Evolutionary conservation across 176 grass and related monocot genomes (phyloP), one percentile per base, ranked within the genome.

Genomic region (Triticum monococcum): DNA sequence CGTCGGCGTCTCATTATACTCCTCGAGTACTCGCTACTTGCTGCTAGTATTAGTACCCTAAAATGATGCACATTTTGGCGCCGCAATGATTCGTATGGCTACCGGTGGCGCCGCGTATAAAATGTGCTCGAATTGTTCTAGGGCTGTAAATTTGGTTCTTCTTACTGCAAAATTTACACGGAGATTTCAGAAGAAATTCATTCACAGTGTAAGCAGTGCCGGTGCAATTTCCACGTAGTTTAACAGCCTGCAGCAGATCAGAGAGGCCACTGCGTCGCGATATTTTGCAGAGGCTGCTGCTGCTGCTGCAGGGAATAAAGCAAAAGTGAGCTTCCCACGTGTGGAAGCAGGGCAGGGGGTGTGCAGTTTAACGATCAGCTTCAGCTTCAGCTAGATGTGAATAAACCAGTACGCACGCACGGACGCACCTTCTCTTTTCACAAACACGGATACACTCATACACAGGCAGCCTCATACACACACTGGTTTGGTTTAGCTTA

Each of bases 241-340:
- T 48, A 0, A 28, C 22, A 28, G 1, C 3, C 16, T 25, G 38
- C 40, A 46, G 40, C 12, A 18, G 2, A 50, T 50, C 12, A 23
- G 35, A 40, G 35, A 12, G 2, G 18, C 1, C 1, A 54, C 50
- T 54, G 50, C 50, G 2, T 18, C 50, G 50, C 50, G 50, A 54
- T 54, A 54, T 54, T 54, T 54, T 54, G 50, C 50, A 54, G 50
- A 54, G 5, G 50, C 0, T 48, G 45, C 45, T 43, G 38, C 38
- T 52, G 48, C 48, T 1, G 32, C 4, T 3, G 41, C 36, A 72
- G 11, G 77, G 85, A 50, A 81, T 52, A 84, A 81, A 85, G 76
- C 69, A 12, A 85, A 88, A 88, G 75, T 2, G 22, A 10, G 78
- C 33, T 20, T 45, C 38, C 18, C 89, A 91, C 86, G 89, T 88